A percentile compares a stretch with the other conserved stretches of the same genome.
These are phyloP conservation scores for Simmondsia chinensis DNA, from an alignment of 148 eudicot species.

Conservation along the genomic window DNA sequence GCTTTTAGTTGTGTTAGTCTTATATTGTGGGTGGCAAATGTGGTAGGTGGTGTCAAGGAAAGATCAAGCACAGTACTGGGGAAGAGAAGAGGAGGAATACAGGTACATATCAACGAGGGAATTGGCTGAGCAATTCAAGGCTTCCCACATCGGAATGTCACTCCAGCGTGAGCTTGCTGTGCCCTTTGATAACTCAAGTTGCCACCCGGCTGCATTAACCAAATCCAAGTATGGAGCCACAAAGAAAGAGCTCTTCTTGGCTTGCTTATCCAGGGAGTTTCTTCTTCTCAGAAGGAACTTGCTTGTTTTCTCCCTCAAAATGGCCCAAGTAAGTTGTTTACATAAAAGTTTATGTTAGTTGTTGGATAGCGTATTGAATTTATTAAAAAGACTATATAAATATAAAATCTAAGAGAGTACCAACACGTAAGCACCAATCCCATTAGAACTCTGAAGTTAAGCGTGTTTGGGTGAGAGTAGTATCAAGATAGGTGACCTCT, in stretches of 20 bases:
- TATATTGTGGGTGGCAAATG: too few relatives aligned
- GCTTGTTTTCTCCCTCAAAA: slow-evolving; percentile 42
- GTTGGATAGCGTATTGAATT: too few relatives aligned
- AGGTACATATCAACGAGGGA: slow-evolving; percentile 18
- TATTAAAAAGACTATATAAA: too few relatives aligned
- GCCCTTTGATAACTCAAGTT: slow-evolving; percentile 23
- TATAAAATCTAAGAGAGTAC: too few relatives aligned
- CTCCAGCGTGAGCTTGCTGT: slow-evolving; percentile 17
- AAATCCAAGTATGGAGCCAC: slow-evolving; percentile 39
- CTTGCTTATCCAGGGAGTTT: slow-evolving; percentile 49
- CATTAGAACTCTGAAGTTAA: too few relatives aligned
- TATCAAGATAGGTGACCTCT: too few relatives aligned
- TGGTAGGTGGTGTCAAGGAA: slow-evolving; percentile 31
- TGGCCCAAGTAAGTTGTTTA: slow-evolving; percentile 8
- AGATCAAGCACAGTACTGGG: slow-evolving; percentile 38
- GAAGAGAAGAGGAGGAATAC: slow-evolving; percentile 16
- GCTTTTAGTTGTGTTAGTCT: too few relatives aligned
- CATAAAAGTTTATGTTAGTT: too few relatives aligned
- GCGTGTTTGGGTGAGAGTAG: too few relatives aligned
- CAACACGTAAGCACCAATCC: too few relatives aligned
- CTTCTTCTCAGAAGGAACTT: slow-evolving; percentile 51
- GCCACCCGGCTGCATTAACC: slow-evolving; percentile 28
- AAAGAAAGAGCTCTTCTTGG: slow-evolving; percentile 39
- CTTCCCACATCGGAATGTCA: slow-evolving; percentile 24
- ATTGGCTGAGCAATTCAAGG: slow-evolving; percentile 21